A percentile compares a stretch with the other conserved stretches of the same genome.
Conservation (phyloP, 2,329 filamentous ascomycete genomes). For the Aspergillus sp. region DNA sequence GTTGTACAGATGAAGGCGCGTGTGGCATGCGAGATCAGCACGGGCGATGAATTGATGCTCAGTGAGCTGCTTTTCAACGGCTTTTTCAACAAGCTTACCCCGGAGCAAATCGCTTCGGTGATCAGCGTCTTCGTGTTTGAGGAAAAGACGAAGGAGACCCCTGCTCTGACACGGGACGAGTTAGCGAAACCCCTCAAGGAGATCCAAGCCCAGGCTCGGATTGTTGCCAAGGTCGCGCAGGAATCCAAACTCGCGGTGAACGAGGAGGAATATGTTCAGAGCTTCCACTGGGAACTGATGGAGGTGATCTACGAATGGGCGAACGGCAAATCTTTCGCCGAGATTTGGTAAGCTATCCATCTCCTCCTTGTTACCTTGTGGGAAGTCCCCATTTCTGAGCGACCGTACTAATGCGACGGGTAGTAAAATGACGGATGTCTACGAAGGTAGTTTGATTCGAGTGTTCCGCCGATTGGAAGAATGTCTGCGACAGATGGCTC, state of each 20-base stretch:
- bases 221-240: slow-evolving; percentile 87
- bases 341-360: slow-evolving; percentile 76
- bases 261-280: slow-evolving; percentile 87
- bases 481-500: slow-evolving; percentile 87
- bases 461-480: slow-evolving; percentile 95
- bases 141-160: slow-evolving; percentile 79
- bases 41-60: slow-evolving; percentile 89
- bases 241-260: slow-evolving; percentile 94
- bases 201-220: slow-evolving; percentile 80
- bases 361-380: background rate
- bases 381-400: slow-evolving; percentile 11
- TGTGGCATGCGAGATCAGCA: slow-evolving; percentile 96
- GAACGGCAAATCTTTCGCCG: slow-evolving; percentile 81
- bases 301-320: slow-evolving; percentile 93
- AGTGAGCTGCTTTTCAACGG: slow-evolving; percentile 93
- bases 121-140: slow-evolving; percentile 97
- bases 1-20: slow-evolving; percentile 96
- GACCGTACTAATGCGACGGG: background rate
- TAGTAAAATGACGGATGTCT: slow-evolving; percentile 98
- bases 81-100: slow-evolving; percentile 93
- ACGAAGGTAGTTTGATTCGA: slow-evolving; percentile 93
- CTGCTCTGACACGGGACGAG: slow-evolving; percentile 69
- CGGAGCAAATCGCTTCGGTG: slow-evolving; percentile 81
- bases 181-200: slow-evolving; percentile 81
- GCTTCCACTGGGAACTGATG: slow-evolving; percentile 94